These are phyloP conservation scores for Eutrema heterophyllum DNA, from an alignment of 345 rosid species.

Conservation along the genomic window DNA sequence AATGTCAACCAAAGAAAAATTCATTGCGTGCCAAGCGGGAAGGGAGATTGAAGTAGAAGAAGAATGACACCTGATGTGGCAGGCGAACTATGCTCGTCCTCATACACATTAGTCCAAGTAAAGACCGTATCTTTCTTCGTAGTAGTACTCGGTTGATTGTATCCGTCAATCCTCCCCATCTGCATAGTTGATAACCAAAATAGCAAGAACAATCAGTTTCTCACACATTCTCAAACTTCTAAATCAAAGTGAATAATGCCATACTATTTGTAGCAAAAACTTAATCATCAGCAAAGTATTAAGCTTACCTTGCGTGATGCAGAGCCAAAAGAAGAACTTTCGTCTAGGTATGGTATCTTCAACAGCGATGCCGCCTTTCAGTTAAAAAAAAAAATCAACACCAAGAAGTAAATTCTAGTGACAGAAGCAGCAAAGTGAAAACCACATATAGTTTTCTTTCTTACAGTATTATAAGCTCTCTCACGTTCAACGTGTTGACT, in stretches of 20 bases:
- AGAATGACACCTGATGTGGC: conserved; percentile 35
- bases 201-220: neutral
- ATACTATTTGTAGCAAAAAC: neutral
- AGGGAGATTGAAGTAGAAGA: neutral
- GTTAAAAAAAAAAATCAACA: neutral
- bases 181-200: conserved; percentile 28
- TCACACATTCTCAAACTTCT: neutral
- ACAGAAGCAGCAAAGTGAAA: neutral
- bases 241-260: neutral
- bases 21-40: neutral
- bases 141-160: conserved; percentile 45
- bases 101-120: conserved; percentile 69
- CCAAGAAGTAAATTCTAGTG: neutral
- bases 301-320: conserved; percentile 65
- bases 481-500: conserved; percentile 75
- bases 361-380: conserved; percentile 70
- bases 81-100: conserved; percentile 34
- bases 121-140: conserved; percentile 51
- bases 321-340: conserved; percentile 40
- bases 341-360: conserved; percentile 84
- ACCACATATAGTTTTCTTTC: conserved; percentile 28
- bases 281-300: neutral
- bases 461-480: conserved; percentile 76
- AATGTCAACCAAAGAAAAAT: neutral
- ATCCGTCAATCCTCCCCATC: conserved; percentile 72